phyloP scores from a whole-genome alignment of 345 rosid genomes.

The thale cress (Arabidopsis thaliana) region DNA sequence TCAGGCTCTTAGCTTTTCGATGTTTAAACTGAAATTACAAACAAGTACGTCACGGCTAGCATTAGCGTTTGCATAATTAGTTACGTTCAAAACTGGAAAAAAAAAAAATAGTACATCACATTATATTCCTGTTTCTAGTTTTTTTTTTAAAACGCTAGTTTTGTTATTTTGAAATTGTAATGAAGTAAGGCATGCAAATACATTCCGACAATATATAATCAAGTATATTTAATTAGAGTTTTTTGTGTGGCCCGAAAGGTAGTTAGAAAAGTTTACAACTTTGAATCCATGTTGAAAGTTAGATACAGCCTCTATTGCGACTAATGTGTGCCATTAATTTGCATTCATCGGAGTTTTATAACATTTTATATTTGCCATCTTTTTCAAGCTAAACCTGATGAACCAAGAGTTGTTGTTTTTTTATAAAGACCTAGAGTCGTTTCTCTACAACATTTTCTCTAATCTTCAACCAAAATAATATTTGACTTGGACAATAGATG shows the following conservation, averaged over 20 bases:
- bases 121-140: no score
- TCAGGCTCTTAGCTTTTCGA: constrained; percentile 3
- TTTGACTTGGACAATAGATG: not conserved
- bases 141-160: no score
- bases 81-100: no score
- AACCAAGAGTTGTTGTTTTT: not conserved
- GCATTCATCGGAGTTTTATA: constrained; percentile 2
- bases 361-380: constrained; percentile 1
- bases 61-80: not conserved
- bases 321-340: constrained; percentile 21
- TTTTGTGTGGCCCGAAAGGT: constrained; percentile 2
- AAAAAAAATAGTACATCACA: no score
- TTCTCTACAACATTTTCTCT: not conserved
- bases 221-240: not conserved
- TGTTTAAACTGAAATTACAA: not conserved
- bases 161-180: no score
- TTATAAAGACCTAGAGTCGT: not conserved
- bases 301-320: constrained; percentile 18
- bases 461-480: not conserved
- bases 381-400: constrained; percentile 32
- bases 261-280: constrained; percentile 15
- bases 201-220: no score
- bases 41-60: not conserved
- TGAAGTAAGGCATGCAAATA: no score
- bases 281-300: constrained; percentile 23